Percentiles rank a stretch among this genome's conserved stretches.
Evolutionary conservation across 2,329 filamentous ascomycete species (phyloP).

Genomic region (Scedosporium minutisporum): DNA sequence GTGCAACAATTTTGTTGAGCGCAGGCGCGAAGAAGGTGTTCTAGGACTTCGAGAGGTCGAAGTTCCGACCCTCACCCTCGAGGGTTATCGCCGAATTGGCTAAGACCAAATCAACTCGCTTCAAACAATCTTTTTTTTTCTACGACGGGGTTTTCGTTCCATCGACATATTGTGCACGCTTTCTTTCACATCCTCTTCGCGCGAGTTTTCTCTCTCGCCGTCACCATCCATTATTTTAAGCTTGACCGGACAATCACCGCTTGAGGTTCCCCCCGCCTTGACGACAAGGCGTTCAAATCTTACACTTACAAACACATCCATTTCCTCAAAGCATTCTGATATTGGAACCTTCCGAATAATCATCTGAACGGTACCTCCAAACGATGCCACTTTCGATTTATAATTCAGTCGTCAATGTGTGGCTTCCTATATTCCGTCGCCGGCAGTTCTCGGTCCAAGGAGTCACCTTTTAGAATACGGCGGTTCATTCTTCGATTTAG

Average conservation of each 20-base stretch:
- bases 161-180: background rate
- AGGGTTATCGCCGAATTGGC: slow-evolving; percentile 25
- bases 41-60: slow-evolving; percentile 58
- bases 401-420: background rate
- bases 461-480: background rate
- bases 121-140: background rate
- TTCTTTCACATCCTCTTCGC: background rate
- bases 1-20: slow-evolving; percentile 72
- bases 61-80: slow-evolving; percentile 30
- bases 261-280: too few relatives aligned
- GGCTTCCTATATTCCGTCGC: background rate
- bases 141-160: background rate
- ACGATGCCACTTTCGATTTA: background rate
- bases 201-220: too few relatives aligned
- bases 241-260: too few relatives aligned
- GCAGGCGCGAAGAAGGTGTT: slow-evolving; percentile 65
- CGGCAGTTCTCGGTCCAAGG: background rate
- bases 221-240: too few relatives aligned
- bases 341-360: too few relatives aligned
- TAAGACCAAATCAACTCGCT: background rate
- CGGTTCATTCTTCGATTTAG: background rate
- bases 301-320: too few relatives aligned
- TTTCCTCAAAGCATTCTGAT: too few relatives aligned
- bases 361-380: too few relatives aligned
- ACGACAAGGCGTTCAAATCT: too few relatives aligned